Evolutionary conservation across 192 early-diverging fungal species (phyloP).

Genomic region (Backusella liffmaniae): DNA sequence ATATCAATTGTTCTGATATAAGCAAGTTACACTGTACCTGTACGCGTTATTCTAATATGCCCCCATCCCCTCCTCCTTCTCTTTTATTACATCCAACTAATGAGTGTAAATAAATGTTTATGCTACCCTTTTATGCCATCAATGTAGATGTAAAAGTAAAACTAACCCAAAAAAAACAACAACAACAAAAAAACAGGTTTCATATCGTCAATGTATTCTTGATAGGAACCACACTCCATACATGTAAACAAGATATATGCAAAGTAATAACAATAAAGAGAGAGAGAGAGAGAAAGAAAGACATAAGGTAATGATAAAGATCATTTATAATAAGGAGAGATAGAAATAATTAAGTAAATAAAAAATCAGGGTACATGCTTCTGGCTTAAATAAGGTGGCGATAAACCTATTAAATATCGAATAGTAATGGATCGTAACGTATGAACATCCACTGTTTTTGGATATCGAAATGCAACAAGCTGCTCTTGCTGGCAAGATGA

Average conservation of each 20-base stretch:
- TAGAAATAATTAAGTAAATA: neutral
- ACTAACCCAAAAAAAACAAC: no score
- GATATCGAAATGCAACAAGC: neutral
- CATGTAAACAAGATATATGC: neutral
- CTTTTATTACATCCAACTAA: neutral
- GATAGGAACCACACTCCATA: neutral
- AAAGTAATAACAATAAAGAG: neutral
- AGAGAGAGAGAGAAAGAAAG: neutral
- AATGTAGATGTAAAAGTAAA: no score
- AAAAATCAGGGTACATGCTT: neutral
- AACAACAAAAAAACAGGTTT: neutral
- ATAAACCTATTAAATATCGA: neutral
- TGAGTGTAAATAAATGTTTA: neutral
- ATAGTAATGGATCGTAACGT: neutral
- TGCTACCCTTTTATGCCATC: neutral
- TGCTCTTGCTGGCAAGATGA: neutral
- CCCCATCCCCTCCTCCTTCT: neutral
- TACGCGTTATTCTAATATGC: neutral
- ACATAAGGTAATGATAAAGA: neutral
- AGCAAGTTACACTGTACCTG: constrained; percentile 3
- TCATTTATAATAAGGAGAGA: neutral
- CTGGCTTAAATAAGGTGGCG: neutral
- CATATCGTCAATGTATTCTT: neutral
- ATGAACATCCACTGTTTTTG: constrained; percentile 2
- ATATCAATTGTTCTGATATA: neutral